Conservation (phyloP, 768 basidiomycete genomes). For the Mycena pura region DNA sequence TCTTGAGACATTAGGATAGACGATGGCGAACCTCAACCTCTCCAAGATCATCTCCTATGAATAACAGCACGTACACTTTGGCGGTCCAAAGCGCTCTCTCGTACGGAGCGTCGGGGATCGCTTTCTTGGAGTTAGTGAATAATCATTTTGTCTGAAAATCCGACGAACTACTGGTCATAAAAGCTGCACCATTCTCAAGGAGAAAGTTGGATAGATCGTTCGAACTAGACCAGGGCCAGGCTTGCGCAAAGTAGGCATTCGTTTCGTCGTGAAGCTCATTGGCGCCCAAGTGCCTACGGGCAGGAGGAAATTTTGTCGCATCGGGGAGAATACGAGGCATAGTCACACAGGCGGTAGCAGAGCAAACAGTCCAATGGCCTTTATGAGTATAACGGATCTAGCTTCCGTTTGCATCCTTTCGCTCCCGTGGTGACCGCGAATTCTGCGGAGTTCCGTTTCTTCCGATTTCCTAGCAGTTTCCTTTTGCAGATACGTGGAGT, state of each 20-base stretch:
- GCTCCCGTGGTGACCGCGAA: too few relatives aligned
- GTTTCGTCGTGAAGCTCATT: not conserved
- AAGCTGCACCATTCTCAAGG: not conserved
- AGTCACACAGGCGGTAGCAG: too few relatives aligned
- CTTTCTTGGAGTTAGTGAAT: not conserved
- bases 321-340: not conserved
- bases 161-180: not conserved
- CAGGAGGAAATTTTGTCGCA: not conserved
- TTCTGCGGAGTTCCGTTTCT: too few relatives aligned
- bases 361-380: too few relatives aligned
- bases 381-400: too few relatives aligned
- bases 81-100: not conserved
- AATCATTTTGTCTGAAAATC: not conserved
- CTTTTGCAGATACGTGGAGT: too few relatives aligned
- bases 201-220: not conserved
- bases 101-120: not conserved
- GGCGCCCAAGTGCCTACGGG: not conserved
- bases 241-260: not conserved
- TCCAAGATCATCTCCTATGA: not conserved
- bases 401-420: too few relatives aligned
- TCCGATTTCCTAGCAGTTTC: too few relatives aligned
- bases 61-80: not conserved
- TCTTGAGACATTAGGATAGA: not conserved
- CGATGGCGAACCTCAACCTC: not conserved
- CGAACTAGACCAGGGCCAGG: not conserved